Evolutionary conservation across 2,329 filamentous ascomycete genomes (phyloP).

Genomic region (Aureobasidium namibiae): DNA sequence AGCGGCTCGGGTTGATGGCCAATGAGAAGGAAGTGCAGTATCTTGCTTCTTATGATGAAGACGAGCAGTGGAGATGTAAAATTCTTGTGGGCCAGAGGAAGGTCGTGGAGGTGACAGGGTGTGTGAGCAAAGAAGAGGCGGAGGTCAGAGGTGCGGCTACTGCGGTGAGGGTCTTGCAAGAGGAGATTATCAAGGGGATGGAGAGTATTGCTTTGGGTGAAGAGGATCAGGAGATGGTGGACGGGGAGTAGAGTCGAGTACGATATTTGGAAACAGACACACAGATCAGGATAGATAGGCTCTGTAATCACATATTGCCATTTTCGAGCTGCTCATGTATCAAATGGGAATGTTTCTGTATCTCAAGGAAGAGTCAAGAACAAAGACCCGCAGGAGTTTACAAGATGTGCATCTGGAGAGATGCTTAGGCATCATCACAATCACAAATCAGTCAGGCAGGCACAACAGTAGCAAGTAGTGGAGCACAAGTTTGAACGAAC

Average conservation of each 20-base stretch:
- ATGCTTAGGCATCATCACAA: no score
- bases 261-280: neutral
- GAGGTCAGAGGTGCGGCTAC: constrained; percentile 30
- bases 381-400: no score
- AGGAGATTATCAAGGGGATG: neutral
- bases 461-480: no score
- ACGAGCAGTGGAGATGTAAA: constrained; percentile 23
- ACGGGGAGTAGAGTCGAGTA: neutral
- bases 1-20: constrained; percentile 56
- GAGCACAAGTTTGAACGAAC: no score
- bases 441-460: no score
- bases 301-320: no score
- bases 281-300: neutral
- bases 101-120: constrained; percentile 27
- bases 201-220: neutral
- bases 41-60: constrained; percentile 15
- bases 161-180: constrained; percentile 9
- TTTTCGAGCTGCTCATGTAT: no score
- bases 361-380: no score
- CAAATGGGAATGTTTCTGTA: no score
- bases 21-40: constrained; percentile 49
- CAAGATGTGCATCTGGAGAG: no score
- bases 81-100: constrained; percentile 28
- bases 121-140: constrained; percentile 28
- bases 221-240: neutral